Base-by-base conservation (phyloP, 2,329 filamentous ascomycete species). In the Aspergillus sergii region DNA sequence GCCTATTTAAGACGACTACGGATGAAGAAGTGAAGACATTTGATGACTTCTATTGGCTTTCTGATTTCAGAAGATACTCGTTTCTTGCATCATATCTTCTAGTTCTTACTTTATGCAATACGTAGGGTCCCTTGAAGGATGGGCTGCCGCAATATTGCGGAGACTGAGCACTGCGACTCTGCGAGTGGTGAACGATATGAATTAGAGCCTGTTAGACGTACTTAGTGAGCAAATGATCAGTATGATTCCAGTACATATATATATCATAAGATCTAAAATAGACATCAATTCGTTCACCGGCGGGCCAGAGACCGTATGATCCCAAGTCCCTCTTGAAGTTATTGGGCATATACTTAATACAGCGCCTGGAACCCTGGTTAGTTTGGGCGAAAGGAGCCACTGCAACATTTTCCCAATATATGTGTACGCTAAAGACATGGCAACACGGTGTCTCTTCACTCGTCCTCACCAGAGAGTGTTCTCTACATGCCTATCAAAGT, bases 241-340 rank as follows among this genome's bases (percentile, higher is more conserved):
- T 11, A 55, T 23, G 30, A 16, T 39, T 11, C 21, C 7, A 39
- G 9, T 39, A 23, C 7, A 16, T 36, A n/a, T 36, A n/a, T 36
- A n/a, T 14, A 54, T 23, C 51, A 54, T 36, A 16, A 36, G 30
- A 36, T 23, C 1, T 16, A n/a, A 14, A 19, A n/a, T 30, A 21
- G 30, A 54, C 9, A 55, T 55, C 32, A 28, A 55, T 55, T 39
- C 34, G 51, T 55, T 39, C 32, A 55, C 51, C 51, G 51, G 51
- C 11, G 32, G 34, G 51, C n/a, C 51, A 26, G 26, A 55, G 51
- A 55, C 51, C 51, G 51, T 55, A 55, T 55, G 51, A 55, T 36
- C 11, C 32, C 11, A 8, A 16, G 30, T 32, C 28, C 19, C 19
- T 26, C 23, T 11, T 11, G 10, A 11, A 11, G 32, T 14, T 19